These are phyloP conservation scores for Colletotrichum sp. DNA, from an alignment of 2,329 filamentous ascomycete genomes.

Conservation along the genomic window DNA sequence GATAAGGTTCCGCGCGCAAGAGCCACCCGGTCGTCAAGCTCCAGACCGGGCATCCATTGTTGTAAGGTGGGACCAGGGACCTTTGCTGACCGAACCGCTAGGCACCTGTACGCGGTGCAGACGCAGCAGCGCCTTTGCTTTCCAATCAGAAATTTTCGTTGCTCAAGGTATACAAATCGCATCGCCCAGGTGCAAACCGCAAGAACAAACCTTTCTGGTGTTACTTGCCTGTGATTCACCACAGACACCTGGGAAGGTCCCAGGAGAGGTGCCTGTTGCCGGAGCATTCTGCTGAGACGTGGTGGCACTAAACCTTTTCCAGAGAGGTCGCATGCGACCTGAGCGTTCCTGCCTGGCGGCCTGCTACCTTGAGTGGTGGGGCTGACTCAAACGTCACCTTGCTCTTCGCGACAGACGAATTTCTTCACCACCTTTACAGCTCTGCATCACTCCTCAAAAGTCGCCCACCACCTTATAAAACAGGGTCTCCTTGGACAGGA, in stretches of 20 bases:
- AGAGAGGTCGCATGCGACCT: slow-evolving; percentile 3
- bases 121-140: not conserved
- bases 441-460: not conserved
- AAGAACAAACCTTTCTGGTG: not conserved
- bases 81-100: not conserved
- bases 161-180: not conserved
- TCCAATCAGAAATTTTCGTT: not conserved
- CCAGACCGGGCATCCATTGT: not conserved
- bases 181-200: not conserved
- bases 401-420: slow-evolving; percentile 21
- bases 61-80: not conserved
- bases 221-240: not conserved
- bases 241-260: not conserved
- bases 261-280: not conserved
- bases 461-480: not conserved
- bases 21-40: not conserved
- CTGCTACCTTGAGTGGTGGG: slow-evolving; percentile 6
- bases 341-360: slow-evolving; percentile 13
- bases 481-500: not conserved
- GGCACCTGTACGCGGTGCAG: not conserved
- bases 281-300: not conserved
- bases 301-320: not conserved
- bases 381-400: slow-evolving; percentile 24
- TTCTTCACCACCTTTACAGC: slow-evolving; percentile 2
- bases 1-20: not conserved